Evolutionary conservation across 1,139 yeast genomes (phyloP).

Genomic region (Torulaspora pretoriensis): DNA sequence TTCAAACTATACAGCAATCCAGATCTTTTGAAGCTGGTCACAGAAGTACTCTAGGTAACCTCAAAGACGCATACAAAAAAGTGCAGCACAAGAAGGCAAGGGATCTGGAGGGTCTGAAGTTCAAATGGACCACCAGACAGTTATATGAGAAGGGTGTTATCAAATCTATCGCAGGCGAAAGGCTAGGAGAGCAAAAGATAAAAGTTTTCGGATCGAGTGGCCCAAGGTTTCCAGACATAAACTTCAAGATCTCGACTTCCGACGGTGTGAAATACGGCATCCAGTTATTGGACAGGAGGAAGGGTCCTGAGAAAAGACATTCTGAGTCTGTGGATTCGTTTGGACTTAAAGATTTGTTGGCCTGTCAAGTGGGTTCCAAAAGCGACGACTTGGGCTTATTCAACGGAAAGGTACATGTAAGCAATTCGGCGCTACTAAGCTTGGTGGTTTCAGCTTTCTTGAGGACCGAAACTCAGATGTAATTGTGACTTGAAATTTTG

Average conservation of each 20-base stretch:
- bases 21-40: constrained; percentile 22
- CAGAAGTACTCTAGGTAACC: constrained; percentile 30
- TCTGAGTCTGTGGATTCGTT: constrained; percentile 28
- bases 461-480: constrained; percentile 8
- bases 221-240: constrained; percentile 60
- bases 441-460: constrained; percentile 26
- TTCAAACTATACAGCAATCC: constrained; percentile 22
- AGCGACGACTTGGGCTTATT: constrained; percentile 19
- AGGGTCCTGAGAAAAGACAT: constrained; percentile 25
- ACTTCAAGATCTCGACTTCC: constrained; percentile 64
- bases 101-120: constrained; percentile 25
- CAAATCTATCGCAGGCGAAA: constrained; percentile 51
- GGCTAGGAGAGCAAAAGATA: constrained; percentile 40
- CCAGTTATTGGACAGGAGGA: constrained; percentile 31
- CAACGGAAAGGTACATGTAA: constrained; percentile 24
- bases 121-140: constrained; percentile 69
- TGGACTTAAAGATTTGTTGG: constrained; percentile 23
- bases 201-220: constrained; percentile 44
- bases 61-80: constrained; percentile 60
- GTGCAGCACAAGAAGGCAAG: constrained; percentile 22
- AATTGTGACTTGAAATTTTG: neutral
- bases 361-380: constrained; percentile 26
- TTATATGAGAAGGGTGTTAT: constrained; percentile 71
- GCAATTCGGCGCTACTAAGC: constrained; percentile 23
- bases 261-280: constrained; percentile 41